Evolutionary conservation across 2,329 filamentous ascomycete genomes (phyloP).

Genomic region (Sphaerulina vaccinii): DNA sequence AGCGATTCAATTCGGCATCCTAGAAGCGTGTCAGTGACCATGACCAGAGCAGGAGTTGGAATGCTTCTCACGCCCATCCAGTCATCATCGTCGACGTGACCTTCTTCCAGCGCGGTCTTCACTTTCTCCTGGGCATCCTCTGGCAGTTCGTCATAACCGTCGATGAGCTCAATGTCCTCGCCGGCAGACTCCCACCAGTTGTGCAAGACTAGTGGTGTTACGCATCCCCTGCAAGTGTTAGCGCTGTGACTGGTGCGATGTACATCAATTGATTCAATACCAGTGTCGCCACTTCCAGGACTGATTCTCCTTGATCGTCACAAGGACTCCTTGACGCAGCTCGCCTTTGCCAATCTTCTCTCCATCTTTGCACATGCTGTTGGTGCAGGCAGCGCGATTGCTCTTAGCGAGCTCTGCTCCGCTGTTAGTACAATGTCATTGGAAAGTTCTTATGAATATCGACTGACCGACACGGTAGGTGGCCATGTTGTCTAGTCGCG

Average conservation of each 20-base stretch:
- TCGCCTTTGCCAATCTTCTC: conserved; percentile 76
- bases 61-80: conserved; percentile 74
- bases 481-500: background rate
- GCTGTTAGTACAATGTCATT: background rate
- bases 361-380: conserved; percentile 70
- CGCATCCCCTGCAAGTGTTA: conserved; percentile 70
- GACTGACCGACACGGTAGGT: conserved; percentile 13
- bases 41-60: background rate
- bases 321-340: conserved; percentile 72
- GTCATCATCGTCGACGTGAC: conserved; percentile 79
- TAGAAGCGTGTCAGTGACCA: conserved; percentile 39
- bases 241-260: background rate
- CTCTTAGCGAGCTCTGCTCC: conserved; percentile 67
- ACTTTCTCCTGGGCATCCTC: conserved; percentile 71
- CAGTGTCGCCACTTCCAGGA: conserved; percentile 83
- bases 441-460: no score
- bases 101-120: conserved; percentile 67
- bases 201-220: conserved; percentile 71
- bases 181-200: conserved; percentile 62
- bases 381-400: conserved; percentile 72
- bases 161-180: conserved; percentile 65
- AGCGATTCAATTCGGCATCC: conserved; percentile 76
- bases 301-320: conserved; percentile 60
- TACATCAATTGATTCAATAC: conserved; percentile 50
- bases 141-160: conserved; percentile 77